Base-by-base conservation (phyloP, 441 rosid genomes). In the Brassica balearica region DNA sequence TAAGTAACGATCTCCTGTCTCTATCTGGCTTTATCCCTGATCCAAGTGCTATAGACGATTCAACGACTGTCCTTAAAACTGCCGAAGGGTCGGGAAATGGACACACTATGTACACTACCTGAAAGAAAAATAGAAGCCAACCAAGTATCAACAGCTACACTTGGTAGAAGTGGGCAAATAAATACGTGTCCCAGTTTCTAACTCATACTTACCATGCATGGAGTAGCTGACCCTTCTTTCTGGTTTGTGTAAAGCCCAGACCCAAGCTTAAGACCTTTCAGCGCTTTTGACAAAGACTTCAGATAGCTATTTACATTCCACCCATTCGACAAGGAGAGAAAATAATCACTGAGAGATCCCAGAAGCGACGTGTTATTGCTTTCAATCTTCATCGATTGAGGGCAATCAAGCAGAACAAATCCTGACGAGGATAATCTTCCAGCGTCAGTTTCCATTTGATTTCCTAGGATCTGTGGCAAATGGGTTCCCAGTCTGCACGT, bases 101-200 rank as follows among this genome's bases (percentile, higher is more conserved):
- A 84, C 99, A 95, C 64, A 97, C 99, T 82, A 97, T 94, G 82
- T 97, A 97, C 87, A 93, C 87, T 48, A 95, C 99, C 99, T 97
- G 76, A 79, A 82, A 58, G 58, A 69, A 65, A 71, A 55, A n/a
- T 8, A 69, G 51, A 77, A 77, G 23, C 74, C 62, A 73, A 71
- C 48, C 48, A 65, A 66, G 75, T 51, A 63, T 74, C 48, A 56
- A 63, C 46, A 62, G 48, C 67, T 53, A 59, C 5, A 76, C 62
- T 76, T 46, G 69, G 74, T 55, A 56, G 48, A 73, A 77, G 48
- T 58, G 79, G 22, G 34, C 12, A 60, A 60, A 60, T 8, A 76
- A 12, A 69, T n/a, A 32, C 17, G 32, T 38, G 62, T 65, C 55
- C 59, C 19, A 69, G 53, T 68, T 68, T 72, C 23, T 46, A 71